Base-by-base conservation (phyloP, 2,329 filamentous ascomycete genomes). In the Alternaria sp. region DNA sequence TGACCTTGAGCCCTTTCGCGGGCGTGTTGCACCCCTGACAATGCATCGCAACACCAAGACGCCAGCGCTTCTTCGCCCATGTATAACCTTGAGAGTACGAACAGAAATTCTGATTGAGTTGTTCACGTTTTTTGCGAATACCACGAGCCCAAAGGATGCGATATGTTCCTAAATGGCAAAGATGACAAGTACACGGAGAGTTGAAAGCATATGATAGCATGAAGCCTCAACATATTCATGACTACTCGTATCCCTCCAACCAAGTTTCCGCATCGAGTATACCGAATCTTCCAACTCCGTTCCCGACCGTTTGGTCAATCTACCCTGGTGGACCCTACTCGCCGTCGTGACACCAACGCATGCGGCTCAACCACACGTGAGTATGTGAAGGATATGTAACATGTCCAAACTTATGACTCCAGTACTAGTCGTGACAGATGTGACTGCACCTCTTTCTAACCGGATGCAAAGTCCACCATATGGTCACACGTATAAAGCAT, bases 381-480 rank as follows among this genome's bases (percentile, higher is more conserved):
- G 24, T 8, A 14, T 26, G 42, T 53, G 30, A 58, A 47, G 41
- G 22, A 14, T 26, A 49, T 42, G 24, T 20, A 7, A 44, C 52
- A 48, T 44, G n/a, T 14, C 30, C 30, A 9, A 42, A 6, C 12
- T 26, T 16, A 51, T 57, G 57, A 63, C 49, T 54, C 60, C 47
- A 49, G 30, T 49, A 26, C 20, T 36, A 49, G 4, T 49, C 36
- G 39, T 54, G 38, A 34, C 12, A 42, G 34, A 59, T 32, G 30
- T 57, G 61, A 56, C 56, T 55, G 46, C 55, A 51, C 32, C 26
- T 30, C 22, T 36, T 38, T n/a, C 51, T 28, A 44, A 32, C 56
- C 53, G 32, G 28, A 28, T 39, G 30, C 14, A 18, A 22, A 14
- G 16, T 18, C 34, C 14, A 20, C 12, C 34, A n/a, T 38, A 7